Base-by-base conservation (phyloP, 371 early-diverging fungal species). In the Syncephalis plumigaleata region DNA sequence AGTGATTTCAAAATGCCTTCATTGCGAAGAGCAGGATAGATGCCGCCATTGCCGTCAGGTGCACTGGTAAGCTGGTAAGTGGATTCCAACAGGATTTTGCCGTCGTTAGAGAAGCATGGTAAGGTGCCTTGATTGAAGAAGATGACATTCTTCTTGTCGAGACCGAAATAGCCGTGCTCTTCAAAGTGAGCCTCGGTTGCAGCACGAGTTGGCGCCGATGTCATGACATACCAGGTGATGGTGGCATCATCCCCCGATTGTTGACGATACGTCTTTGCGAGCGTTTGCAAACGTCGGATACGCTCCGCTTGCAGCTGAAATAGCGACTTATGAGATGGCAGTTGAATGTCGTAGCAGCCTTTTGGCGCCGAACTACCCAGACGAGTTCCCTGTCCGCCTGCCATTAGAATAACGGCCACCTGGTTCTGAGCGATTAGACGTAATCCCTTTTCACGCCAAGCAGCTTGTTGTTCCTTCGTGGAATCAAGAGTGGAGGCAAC, bases 231-330 rank as follows among this genome's bases (percentile, higher is more conserved):
- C 80, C 82, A 85, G 23, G 81, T 78, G 36, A 84, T 70, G 22
- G 74, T 57, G n/a, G 71, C 66, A 3, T 58, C 53, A 1, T 53
- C 27, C 15, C 38, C 26, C 27, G 46, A 20, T 11, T 45, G 31
- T 38, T 55, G 55, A 4, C 49, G 39, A 18, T 13, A 9, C 27
- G 39, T 38, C 22, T 58, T 48, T 13, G 82, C 88, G 18, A 94
- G 54, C 43, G 71, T 60, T 65, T 93, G 88, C 42, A 95, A 63
- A 45, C 82, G 73, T 31, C 70, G 58, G 57, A 93, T 89, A 49
- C 94, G 81, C 66, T 88, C 86, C 5, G 83, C 94, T 64, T 93
- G 94, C 47, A 93, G 66, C 55, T 84, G 84, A 72, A 93, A 93
- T 50, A 93, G 74, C 17, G 76, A 67, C 72, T 87, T 91, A 48